Conservation (phyloP, 163 green algal genomes). For the Volvox carteri region DNA sequence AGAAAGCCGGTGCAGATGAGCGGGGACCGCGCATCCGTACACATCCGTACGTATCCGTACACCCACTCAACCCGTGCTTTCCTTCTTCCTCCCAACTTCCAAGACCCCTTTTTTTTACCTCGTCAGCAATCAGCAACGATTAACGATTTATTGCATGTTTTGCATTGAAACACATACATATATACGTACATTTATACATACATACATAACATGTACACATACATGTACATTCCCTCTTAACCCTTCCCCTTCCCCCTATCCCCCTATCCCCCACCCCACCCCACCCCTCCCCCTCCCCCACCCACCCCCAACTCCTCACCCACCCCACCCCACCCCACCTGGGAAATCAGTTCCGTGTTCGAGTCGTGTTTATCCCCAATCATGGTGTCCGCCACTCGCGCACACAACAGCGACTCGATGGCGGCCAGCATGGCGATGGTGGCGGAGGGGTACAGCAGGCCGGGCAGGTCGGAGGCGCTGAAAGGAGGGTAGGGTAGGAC, state of each 20-base stretch:
- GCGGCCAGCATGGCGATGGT: conserved; percentile 56
- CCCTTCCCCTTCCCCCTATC: no score
- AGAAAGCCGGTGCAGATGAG: no score
- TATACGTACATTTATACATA: no score
- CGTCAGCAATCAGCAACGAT: no score
- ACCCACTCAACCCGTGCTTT: no score
- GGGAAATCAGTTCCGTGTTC: conserved; percentile 61
- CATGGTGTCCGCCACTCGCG: conserved; percentile 59
- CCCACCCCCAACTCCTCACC: neutral
- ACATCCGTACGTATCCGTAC: no score
- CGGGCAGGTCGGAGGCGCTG: conserved; percentile 1
- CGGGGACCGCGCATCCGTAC: no score
- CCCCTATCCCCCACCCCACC: neutral
- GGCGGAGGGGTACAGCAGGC: conserved; percentile 48
- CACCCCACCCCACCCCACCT: conserved; percentile 10
- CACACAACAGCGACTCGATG: conserved; percentile 62
- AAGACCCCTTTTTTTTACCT: no score
- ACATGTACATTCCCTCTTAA: neutral
- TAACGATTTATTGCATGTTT: no score
- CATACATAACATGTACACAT: no score
- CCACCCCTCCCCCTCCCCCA: neutral
- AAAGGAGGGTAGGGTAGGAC: neutral
- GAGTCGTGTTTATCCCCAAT: conserved; percentile 60
- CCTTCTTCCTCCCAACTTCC: no score
- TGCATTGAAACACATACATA: no score